Evolutionary conservation across 2,329 filamentous ascomycete genomes (phyloP), one percentile per base, ranked within the genome.

Genomic region (Pseudogymnoascus sp.): DNA sequence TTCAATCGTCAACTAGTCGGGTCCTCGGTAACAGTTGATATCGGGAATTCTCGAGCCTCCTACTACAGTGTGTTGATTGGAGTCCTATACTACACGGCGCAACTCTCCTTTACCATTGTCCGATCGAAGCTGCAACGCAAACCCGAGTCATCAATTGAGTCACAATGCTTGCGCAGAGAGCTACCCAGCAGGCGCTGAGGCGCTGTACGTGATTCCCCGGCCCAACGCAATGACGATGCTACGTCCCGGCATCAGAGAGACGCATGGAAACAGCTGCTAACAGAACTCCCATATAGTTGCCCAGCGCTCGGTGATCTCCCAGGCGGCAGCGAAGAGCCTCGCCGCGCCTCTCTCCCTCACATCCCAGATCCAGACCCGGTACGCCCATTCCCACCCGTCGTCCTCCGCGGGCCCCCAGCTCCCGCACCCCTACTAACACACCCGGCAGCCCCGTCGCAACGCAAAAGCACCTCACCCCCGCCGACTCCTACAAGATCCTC

Each of bases 401-500:
- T 59, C 16, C 44, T 16, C 12, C 44, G 2, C 14, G 8, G 53
- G 28, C 59, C 16, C 53, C 21, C 60, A 25, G 44, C 64, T 14
- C 34, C 31, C 21, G 56, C n/a, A 25, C 18, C 56, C 23, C 3
- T 59, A 46, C 64, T 66, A 64, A 71, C 50, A 53, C 16, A 14
- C 50, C 38, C 34, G 28, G 28, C 68, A 82, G 81, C 72, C 75
- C 79, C 66, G 78, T 78, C 71, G 75, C 80, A 66, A 80, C 80
- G 42, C 70, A 79, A 69, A 74, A 75, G 67, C 21, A 23, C 21
- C 72, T 82, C 66, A 76, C 77, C 46, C 74, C 77, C 53, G 66
- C 72, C 53, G 73, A 80, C 64, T 78, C 74, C 67, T 70, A 79
- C 70, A 69, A 80, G 66, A 86, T 90, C 76, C 86, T 91, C 73